Percentiles rank a stretch among this genome's conserved stretches.
Conservation (phyloP, 176 grass and related monocot species). For the Hyparrhenia diplandra region DNA sequence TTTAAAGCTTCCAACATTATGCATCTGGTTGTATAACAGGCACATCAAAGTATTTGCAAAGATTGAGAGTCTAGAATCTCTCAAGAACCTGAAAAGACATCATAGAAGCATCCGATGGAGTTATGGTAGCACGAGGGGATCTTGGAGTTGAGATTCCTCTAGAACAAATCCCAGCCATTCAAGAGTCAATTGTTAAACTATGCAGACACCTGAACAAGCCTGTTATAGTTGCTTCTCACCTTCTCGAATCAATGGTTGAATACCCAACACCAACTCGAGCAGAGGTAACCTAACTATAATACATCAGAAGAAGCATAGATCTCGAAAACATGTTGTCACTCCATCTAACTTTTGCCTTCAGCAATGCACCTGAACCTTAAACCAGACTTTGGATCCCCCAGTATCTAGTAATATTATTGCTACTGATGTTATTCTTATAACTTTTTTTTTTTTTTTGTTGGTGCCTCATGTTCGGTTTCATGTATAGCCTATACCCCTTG, state of each 20-base stretch:
- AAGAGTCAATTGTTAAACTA: slow-evolving; percentile 50
- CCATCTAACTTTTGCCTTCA: background rate
- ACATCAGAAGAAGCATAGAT: background rate
- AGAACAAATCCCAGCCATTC: slow-evolving; percentile 70
- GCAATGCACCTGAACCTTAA: background rate
- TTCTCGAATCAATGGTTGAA: slow-evolving; percentile 84
- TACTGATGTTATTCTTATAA: background rate
- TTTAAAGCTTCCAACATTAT: background rate
- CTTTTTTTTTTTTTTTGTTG: background rate
- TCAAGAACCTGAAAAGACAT: slow-evolving; percentile 64
- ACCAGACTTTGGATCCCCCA: background rate
- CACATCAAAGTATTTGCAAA: slow-evolving; percentile 60
- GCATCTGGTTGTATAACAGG: slow-evolving; percentile 9
- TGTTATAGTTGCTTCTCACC: slow-evolving; percentile 76
- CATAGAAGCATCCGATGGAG: slow-evolving; percentile 57
- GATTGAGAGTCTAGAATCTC: slow-evolving; percentile 63
- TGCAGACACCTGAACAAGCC: slow-evolving; percentile 59
- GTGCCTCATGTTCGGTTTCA: background rate
- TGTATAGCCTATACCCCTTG: background rate
- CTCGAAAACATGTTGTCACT: background rate
- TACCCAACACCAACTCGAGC: slow-evolving; percentile 69
- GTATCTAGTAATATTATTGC: background rate
- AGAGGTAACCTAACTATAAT: slow-evolving; percentile 42
- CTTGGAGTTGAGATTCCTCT: slow-evolving; percentile 76
- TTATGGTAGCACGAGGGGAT: slow-evolving; percentile 79